A percentile compares a stretch with the other conserved stretches of the same genome.
phyloP scores from a whole-genome alignment of 768 basidiomycete genomes.

The Leucosporidium yakuticum region DNA sequence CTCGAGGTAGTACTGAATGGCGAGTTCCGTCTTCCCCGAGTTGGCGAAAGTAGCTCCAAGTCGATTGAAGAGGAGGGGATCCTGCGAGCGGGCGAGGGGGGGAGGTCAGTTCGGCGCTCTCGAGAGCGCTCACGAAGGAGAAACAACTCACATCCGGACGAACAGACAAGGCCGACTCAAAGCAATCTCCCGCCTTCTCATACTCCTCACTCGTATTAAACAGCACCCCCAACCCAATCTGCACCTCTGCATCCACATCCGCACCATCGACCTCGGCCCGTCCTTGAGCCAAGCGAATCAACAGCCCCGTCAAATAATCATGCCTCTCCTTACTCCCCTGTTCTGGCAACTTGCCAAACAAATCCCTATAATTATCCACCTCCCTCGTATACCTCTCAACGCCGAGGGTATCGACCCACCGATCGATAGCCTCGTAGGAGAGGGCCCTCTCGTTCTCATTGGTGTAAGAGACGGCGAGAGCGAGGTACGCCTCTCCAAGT shows the following conservation, averaged over 20 bases:
- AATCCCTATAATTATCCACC: conserved; percentile 33
- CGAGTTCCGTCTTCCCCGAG: conserved; percentile 62
- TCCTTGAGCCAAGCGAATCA: conserved; percentile 67
- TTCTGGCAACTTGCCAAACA: conserved; percentile 26
- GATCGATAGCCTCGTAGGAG: conserved; percentile 72
- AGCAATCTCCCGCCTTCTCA: conserved; percentile 87
- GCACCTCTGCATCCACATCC: conserved; percentile 83
- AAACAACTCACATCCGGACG: conserved; percentile 66
- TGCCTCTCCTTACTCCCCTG: conserved; percentile 37
- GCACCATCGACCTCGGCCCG: conserved; percentile 46
- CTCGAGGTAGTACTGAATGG: conserved; percentile 76
- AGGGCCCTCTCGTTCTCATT: conserved; percentile 73
- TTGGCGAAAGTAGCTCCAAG: conserved; percentile 94
- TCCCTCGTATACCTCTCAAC: conserved; percentile 48
- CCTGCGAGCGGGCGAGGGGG: conserved; percentile 48
- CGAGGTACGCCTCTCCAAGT: conserved; percentile 71
- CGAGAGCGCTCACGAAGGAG: background rate
- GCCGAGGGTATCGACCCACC: conserved; percentile 70
- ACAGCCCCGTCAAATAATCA: conserved; percentile 58
- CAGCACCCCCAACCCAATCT: conserved; percentile 86
- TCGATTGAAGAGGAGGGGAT: conserved; percentile 86
- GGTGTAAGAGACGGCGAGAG: conserved; percentile 80
- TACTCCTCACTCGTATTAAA: conserved; percentile 93
- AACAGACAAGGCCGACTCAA: conserved; percentile 75
- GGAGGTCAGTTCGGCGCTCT: conserved; percentile 6